These are phyloP conservation scores for Claviceps paspali DNA, from an alignment of 2,329 filamentous ascomycete species.

Conservation along the genomic window DNA sequence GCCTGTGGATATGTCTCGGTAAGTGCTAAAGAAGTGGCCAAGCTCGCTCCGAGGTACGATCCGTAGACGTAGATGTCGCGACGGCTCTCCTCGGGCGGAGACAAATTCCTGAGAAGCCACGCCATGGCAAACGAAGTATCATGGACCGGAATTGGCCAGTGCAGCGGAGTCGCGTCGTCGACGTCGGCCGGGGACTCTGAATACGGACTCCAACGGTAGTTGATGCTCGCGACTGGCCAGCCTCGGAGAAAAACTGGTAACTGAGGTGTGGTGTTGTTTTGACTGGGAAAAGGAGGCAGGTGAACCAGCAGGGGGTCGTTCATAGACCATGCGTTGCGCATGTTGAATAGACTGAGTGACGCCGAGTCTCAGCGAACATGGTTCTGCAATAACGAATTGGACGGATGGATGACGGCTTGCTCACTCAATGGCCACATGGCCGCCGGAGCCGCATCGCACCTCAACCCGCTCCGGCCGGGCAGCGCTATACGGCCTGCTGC, in stretches of 20 bases:
- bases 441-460: conserved; percentile 33
- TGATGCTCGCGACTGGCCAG: conserved; percentile 37
- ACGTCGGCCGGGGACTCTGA: conserved; percentile 7
- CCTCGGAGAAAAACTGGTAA: conserved; percentile 27
- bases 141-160: conserved; percentile 43
- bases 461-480: conserved; percentile 22
- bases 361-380: neutral
- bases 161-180: conserved; percentile 12
- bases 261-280: conserved; percentile 12
- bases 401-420: conserved; percentile 9
- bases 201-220: conserved; percentile 39
- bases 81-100: conserved; percentile 18
- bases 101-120: conserved; percentile 33
- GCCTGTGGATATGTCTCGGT: conserved; percentile 34
- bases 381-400: neutral
- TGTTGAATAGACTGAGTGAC: conserved; percentile 26
- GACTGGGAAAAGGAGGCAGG: conserved; percentile 32
- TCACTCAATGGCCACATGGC: conserved; percentile 35
- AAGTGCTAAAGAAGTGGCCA: conserved; percentile 41
- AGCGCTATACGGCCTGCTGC: conserved; percentile 6
- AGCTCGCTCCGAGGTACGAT: conserved; percentile 39
- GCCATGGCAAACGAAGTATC: conserved; percentile 38
- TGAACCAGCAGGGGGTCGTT: conserved; percentile 34
- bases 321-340: conserved; percentile 18
- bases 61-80: conserved; percentile 34